Conservation (phyloP, 805 yeast genomes). For the Starmerella powellii region DNA sequence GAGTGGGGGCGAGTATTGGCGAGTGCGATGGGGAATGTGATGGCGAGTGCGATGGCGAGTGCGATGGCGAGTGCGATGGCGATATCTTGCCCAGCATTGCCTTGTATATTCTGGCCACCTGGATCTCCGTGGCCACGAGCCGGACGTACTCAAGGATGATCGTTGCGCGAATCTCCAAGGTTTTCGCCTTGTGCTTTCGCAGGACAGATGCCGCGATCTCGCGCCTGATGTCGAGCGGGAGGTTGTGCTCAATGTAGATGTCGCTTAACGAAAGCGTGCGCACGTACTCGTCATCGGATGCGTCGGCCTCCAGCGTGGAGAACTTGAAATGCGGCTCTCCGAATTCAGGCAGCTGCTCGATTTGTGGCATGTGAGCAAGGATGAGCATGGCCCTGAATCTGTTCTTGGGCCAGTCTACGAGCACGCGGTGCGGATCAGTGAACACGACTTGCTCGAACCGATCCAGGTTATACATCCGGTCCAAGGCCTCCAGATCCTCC, state of each 20-base stretch:
- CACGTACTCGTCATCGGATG: conserved; percentile 38
- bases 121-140: conserved; percentile 47
- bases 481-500: conserved; percentile 35
- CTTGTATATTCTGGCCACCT: conserved; percentile 51
- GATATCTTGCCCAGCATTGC: conserved; percentile 30
- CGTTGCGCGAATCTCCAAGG: conserved; percentile 29
- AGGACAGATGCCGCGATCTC: conserved; percentile 33
- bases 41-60: conserved; percentile 9
- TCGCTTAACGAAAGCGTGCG: conserved; percentile 37
- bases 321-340: conserved; percentile 29
- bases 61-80: conserved; percentile 1
- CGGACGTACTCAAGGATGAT: conserved; percentile 41
- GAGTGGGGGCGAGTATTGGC: conserved; percentile 12
- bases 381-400: conserved; percentile 52
- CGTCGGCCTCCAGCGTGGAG: conserved; percentile 32
- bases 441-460: conserved; percentile 35
- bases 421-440: conserved; percentile 50
- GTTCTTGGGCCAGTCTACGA: conserved; percentile 56
- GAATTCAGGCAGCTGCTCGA: conserved; percentile 28
- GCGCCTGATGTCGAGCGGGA: conserved; percentile 32
- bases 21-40: conserved; percentile 8
- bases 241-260: conserved; percentile 46
- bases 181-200: conserved; percentile 9
- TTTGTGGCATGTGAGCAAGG: conserved; percentile 39
- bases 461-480: conserved; percentile 40